A percentile compares a stretch with the other conserved stretches of the same genome.
Conservation (phyloP, 352 stramenopile genomes). For the Phytopythium litorale region DNA sequence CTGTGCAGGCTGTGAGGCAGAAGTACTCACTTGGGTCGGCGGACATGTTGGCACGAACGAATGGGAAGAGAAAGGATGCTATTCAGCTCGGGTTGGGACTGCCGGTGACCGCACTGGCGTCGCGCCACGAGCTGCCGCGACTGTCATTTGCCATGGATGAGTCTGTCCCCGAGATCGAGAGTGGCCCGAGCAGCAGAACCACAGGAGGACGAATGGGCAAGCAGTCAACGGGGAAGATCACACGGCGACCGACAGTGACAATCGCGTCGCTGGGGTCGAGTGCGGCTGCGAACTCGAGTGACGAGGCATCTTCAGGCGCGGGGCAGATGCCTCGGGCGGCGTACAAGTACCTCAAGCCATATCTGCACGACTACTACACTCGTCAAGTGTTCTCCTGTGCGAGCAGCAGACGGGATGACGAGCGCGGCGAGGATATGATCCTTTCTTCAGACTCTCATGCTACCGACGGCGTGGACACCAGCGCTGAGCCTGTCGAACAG, state of each 20-base stretch:
- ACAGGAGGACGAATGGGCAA: not conserved
- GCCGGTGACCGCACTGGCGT: not conserved
- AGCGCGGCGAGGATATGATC: not conserved
- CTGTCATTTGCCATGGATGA: not conserved
- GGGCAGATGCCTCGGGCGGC: not conserved
- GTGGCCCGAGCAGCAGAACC: not conserved
- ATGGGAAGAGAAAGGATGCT: conserved; percentile 1
- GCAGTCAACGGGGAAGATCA: not conserved
- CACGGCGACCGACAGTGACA: not conserved
- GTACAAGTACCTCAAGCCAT: conserved; percentile 36
- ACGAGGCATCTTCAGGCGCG: not conserved
- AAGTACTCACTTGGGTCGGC: not conserved
- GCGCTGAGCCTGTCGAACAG: not conserved
- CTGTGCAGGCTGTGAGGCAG: not conserved
- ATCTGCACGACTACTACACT: conserved; percentile 65
- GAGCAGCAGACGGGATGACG: conserved; percentile 8
- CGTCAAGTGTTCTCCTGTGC: conserved; percentile 52
- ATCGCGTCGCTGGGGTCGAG: not conserved
- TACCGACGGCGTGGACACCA: not conserved
- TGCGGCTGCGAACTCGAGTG: not conserved
- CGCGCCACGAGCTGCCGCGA: not conserved
- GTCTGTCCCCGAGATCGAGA: not conserved
- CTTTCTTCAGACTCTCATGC: not conserved
- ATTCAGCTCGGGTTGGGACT: conserved; percentile 1
- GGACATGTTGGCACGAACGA: too few relatives aligned